Evolutionary conservation across 2,329 filamentous ascomycete species (phyloP).

Genomic region (Helotiales sp.): DNA sequence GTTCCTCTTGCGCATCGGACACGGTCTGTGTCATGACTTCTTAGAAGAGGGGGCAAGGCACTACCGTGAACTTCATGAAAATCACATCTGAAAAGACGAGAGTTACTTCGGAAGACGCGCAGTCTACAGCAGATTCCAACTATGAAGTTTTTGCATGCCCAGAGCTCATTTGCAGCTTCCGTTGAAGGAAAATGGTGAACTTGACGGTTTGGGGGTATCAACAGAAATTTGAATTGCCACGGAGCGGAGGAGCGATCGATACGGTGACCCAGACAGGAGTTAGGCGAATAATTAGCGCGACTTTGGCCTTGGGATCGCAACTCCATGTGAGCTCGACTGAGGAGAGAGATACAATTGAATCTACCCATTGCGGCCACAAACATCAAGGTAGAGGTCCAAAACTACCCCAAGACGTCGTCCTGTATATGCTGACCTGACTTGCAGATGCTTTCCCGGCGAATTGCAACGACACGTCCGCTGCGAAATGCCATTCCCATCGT

Average conservation of each 20-base stretch:
- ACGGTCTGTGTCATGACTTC: conserved; percentile 45
- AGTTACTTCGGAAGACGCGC: conserved; percentile 57
- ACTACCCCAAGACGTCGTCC: neutral
- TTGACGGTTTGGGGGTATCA: conserved; percentile 47
- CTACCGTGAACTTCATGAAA: conserved; percentile 59
- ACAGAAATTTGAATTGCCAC: conserved; percentile 51
- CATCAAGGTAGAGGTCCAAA: conserved; percentile 13
- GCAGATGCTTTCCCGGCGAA: conserved; percentile 66
- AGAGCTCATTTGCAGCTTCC: conserved; percentile 51
- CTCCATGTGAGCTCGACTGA: conserved; percentile 12
- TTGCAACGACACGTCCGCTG: conserved; percentile 57
- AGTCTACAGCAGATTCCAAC: conserved; percentile 53
- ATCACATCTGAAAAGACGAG: conserved; percentile 62
- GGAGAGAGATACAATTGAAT: neutral
- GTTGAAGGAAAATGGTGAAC: conserved; percentile 44
- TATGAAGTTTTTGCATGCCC: conserved; percentile 60
- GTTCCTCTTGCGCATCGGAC: conserved; percentile 42
- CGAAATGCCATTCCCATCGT: conserved; percentile 52
- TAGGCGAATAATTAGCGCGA: conserved; percentile 11
- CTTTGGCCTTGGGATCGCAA: neutral
- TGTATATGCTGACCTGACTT: conserved; percentile 3
- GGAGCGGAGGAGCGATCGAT: conserved; percentile 2
- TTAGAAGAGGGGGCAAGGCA: conserved; percentile 38
- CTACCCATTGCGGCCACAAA: conserved; percentile 19
- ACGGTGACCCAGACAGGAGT: neutral